Evolutionary conservation across 345 rosid species (phyloP).

Genomic region (Trapa incisa): DNA sequence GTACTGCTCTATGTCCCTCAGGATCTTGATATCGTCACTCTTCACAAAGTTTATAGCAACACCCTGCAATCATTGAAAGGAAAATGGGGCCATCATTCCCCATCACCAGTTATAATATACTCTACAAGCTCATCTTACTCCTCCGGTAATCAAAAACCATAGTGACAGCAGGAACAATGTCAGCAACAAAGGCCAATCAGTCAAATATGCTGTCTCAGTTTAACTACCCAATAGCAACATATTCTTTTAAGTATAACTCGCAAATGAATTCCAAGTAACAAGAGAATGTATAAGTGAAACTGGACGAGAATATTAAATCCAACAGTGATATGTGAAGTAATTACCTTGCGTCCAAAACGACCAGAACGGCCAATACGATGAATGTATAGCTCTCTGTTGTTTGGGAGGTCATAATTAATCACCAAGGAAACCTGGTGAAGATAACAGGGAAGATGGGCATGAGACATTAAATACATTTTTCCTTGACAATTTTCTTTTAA

Average conservation of each 20-base stretch:
- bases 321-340: background rate
- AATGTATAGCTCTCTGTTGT: conserved; percentile 94
- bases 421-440: conserved; percentile 69
- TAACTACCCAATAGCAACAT: background rate
- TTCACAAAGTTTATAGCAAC: conserved; percentile 86
- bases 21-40: conserved; percentile 78
- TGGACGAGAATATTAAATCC: background rate
- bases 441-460: background rate
- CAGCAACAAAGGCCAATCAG: background rate
- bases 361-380: conserved; percentile 97
- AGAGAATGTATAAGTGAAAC: background rate
- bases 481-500: no score
- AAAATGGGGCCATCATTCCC: background rate
- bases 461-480: no score
- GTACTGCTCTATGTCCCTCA: conserved; percentile 83
- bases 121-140: background rate
- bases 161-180: background rate
- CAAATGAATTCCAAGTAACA: background rate
- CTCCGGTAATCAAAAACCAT: background rate
- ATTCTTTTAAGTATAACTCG: background rate
- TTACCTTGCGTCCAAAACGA: conserved; percentile 97
- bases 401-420: conserved; percentile 91
- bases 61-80: conserved; percentile 34
- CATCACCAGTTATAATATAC: background rate
- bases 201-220: background rate